Evolutionary conservation across 139 green algal species (phyloP).

Genomic region (Cymbomonas tetramitiformis): DNA sequence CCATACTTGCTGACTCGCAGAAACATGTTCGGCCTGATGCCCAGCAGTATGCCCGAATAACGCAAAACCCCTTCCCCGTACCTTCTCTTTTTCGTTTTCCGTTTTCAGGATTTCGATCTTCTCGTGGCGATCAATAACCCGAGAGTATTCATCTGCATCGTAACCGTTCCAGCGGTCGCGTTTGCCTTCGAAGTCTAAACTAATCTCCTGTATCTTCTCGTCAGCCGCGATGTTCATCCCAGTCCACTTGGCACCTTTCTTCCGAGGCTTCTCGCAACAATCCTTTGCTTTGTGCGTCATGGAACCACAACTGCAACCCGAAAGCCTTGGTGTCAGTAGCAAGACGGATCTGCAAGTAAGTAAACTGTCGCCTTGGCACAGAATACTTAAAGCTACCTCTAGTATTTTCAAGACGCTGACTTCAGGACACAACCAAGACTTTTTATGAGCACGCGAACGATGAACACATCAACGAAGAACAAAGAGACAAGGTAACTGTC

Average conservation of each 20-base stretch:
- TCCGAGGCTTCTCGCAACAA: conserved; percentile 84
- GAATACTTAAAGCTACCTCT: no score
- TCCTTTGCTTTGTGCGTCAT: conserved; percentile 90
- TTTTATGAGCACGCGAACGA: no score
- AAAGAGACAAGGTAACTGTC: no score
- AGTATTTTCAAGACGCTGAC: no score
- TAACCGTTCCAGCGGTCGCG: conserved; percentile 90
- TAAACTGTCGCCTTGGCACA: no score
- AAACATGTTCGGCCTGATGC: no score
- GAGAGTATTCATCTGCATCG: conserved; percentile 37
- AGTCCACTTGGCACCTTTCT: conserved; percentile 56
- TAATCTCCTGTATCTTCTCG: conserved; percentile 43
- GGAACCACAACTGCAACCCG: conserved; percentile 86
- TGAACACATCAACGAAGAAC: no score
- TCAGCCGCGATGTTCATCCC: conserved; percentile 3
- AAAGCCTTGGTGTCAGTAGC: not conserved
- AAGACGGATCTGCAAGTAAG: not conserved
- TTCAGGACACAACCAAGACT: no score
- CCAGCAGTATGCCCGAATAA: no score
- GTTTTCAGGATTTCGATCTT: conserved; percentile 45
- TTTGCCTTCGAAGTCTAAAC: conserved; percentile 77
- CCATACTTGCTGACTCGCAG: no score
- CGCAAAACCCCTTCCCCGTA: no score
- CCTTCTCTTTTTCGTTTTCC: no score
- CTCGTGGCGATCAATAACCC: conserved; percentile 59